These are phyloP conservation scores for Pichia sp. DNA, from an alignment of 1,139 yeast genomes.

Conservation along the genomic window DNA sequence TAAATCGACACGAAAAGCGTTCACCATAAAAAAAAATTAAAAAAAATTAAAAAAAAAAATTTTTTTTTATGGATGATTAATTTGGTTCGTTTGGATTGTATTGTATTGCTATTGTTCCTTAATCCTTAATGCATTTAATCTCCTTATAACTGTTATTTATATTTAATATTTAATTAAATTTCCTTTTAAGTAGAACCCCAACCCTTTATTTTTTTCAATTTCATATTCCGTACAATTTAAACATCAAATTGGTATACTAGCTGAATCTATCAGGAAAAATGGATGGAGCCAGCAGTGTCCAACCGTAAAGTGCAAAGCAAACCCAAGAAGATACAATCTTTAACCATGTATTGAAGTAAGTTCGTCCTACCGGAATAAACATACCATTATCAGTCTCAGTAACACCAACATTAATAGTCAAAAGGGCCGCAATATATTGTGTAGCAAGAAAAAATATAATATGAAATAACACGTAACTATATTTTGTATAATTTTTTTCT, in stretches of 20 bases:
- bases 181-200: too few species aligned
- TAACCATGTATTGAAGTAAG: conserved; percentile 93
- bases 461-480: conserved; percentile 86
- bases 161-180: too few species aligned
- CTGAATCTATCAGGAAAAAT: conserved; percentile 80
- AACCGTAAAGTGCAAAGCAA: conserved; percentile 76
- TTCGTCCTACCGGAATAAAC: conserved; percentile 94
- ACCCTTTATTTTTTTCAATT: too few species aligned
- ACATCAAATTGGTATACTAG: not conserved
- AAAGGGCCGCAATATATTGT: conserved; percentile 90
- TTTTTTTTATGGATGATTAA: too few species aligned
- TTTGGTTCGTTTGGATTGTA: too few species aligned
- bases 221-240: too few species aligned
- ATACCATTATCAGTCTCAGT: conserved; percentile 60
- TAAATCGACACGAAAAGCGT: too few species aligned
- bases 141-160: too few species aligned
- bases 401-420: conserved; percentile 81
- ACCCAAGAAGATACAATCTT: conserved; percentile 91
- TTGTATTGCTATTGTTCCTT: too few species aligned
- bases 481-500: conserved; percentile 63
- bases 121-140: too few species aligned
- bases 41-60: too few species aligned
- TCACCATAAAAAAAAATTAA: too few species aligned
- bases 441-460: conserved; percentile 90
- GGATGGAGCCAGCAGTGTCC: conserved; percentile 91